Conservation (phyloP, 352 stramenopile genomes). For the Phytophthora capsici region DNA sequence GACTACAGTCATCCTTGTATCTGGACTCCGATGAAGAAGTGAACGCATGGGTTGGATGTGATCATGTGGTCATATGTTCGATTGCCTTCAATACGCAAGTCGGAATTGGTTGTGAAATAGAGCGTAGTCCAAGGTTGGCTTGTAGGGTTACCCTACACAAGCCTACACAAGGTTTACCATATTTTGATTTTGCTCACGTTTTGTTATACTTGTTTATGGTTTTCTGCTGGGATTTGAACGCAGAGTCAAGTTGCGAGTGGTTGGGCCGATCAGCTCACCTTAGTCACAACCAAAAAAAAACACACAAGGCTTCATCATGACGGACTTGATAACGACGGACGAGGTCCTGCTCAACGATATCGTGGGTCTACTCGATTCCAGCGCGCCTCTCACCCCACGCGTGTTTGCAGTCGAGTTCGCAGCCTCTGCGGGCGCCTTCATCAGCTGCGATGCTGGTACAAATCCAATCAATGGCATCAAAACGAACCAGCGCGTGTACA, state of each 20-base stretch:
- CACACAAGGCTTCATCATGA: conserved; percentile 2
- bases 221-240: too few relatives aligned
- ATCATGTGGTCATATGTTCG: too few relatives aligned
- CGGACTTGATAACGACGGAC: conserved; percentile 10
- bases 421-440: neutral
- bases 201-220: too few relatives aligned
- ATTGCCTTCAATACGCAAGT: conserved; percentile 9
- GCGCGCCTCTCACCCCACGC: neutral
- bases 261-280: neutral
- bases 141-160: too few relatives aligned
- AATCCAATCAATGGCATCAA: neutral
- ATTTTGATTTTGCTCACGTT: too few relatives aligned
- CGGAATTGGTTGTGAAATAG: conserved; percentile 31
- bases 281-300: neutral
- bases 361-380: conserved; percentile 9
- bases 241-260: too few relatives aligned
- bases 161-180: too few relatives aligned
- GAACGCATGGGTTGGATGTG: neutral
- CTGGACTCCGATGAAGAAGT: conserved; percentile 18
- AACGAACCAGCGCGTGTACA: neutral
- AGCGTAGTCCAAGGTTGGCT: too few relatives aligned
- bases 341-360: conserved; percentile 14
- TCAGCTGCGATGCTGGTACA: neutral
- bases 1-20: conserved; percentile 21
- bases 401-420: neutral